Evolutionary conservation across 441 rosid species (phyloP).

Genomic region (Gossypium aridum): DNA sequence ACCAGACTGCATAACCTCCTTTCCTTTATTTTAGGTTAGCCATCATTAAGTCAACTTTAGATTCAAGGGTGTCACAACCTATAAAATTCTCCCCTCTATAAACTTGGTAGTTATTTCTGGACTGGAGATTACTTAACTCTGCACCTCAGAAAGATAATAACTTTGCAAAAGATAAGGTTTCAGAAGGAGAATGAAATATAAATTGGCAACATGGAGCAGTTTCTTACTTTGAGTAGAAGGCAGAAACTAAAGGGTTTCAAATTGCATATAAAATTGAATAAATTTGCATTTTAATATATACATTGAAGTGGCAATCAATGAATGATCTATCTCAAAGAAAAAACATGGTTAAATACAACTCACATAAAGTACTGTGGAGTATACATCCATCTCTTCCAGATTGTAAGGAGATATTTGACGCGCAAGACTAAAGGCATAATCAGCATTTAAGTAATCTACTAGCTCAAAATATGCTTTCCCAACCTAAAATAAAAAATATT

Average conservation of each 20-base stretch:
- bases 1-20: neutral
- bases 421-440: constrained; percentile 57
- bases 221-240: neutral
- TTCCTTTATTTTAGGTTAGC: neutral
- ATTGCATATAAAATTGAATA: constrained; percentile 2
- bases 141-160: neutral
- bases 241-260: neutral
- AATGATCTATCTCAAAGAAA: neutral
- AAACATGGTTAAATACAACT: constrained; percentile 23
- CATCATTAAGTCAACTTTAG: neutral
- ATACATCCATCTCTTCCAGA: constrained; percentile 76
- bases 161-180: neutral
- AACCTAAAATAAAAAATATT: constrained; percentile 39
- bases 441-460: constrained; percentile 73
- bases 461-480: constrained; percentile 76
- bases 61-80: neutral
- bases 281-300: neutral
- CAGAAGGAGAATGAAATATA: neutral
- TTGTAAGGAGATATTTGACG: constrained; percentile 55
- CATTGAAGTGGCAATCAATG: neutral
- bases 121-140: neutral
- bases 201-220: neutral
- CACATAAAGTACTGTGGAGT: constrained; percentile 85
- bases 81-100: neutral
- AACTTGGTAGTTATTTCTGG: neutral